These are phyloP conservation scores for Colletotrichum eremochloae DNA, from an alignment of 2,329 filamentous ascomycete species.

Conservation along the genomic window DNA sequence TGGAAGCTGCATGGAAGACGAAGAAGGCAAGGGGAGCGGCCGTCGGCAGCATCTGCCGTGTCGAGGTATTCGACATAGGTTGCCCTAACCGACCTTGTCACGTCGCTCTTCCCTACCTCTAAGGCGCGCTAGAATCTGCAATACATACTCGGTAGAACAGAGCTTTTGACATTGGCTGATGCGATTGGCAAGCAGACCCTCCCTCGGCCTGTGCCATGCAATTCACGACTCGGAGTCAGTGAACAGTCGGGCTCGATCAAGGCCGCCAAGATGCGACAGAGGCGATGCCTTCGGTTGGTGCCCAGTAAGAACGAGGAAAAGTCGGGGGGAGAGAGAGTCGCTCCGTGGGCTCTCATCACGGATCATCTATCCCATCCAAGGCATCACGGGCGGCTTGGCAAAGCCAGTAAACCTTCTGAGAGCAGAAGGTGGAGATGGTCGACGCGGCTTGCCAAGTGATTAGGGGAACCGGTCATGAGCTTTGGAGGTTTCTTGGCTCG, in stretches of 20 bases:
- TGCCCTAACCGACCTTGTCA: conserved; percentile 3
- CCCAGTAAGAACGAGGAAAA: neutral
- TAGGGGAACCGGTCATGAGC: conserved; percentile 9
- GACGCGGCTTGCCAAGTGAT: conserved; percentile 34
- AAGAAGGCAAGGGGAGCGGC: conserved; percentile 19
- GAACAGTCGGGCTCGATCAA: too few relatives aligned
- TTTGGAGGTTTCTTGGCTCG: conserved; percentile 25
- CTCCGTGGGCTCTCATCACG: neutral
- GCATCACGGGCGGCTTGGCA: conserved; percentile 37
- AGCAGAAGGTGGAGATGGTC: conserved; percentile 39
- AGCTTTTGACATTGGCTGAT: conserved; percentile 9
- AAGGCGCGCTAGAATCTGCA: neutral
- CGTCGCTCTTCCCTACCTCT: neutral
- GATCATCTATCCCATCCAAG: conserved; percentile 31
- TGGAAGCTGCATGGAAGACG: conserved; percentile 35
- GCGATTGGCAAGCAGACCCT: conserved; percentile 4
- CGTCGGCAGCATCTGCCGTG: neutral
- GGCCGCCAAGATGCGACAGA: neutral
- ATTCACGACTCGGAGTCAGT: neutral
- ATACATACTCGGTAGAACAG: neutral
- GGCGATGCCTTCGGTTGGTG: conserved; percentile 12
- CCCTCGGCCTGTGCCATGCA: neutral
- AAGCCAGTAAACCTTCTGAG: conserved; percentile 32
- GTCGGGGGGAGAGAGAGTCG: neutral
- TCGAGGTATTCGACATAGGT: neutral